Conservation (phyloP, 305 asterid species). For the Vinca major region DNA sequence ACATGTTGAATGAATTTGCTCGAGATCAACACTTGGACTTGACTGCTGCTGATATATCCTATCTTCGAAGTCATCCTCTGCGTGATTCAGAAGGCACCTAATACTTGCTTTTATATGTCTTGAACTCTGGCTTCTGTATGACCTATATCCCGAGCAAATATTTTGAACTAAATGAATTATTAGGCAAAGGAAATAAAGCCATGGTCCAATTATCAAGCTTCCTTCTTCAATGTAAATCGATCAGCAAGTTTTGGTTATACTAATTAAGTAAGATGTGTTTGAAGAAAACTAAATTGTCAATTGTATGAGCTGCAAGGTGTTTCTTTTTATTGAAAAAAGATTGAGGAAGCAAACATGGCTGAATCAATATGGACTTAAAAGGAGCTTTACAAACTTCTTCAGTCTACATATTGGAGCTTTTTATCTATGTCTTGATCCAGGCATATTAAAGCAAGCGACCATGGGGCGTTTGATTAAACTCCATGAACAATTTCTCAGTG, state of each 20-base stretch:
- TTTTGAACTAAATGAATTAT: not conserved
- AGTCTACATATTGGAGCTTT: no score
- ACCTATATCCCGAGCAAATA: not conserved
- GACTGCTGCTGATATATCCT: not conserved
- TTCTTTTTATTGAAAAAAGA: no score
- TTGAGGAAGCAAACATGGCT: no score
- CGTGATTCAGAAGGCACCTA: slow-evolving; percentile 8
- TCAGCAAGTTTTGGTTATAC: not conserved
- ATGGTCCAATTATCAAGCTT: not conserved
- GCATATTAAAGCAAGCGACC: no score
- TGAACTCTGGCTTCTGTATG: not conserved
- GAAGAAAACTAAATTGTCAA: not conserved
- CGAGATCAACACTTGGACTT: slow-evolving; percentile 4
- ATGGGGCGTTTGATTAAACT: no score
- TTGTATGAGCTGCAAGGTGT: not conserved
- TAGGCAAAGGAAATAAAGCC: not conserved
- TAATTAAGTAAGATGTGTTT: not conserved
- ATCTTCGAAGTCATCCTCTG: slow-evolving; percentile 10
- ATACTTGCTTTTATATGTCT: not conserved
- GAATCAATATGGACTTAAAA: no score
- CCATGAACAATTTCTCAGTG: no score
- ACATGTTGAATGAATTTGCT: slow-evolving; percentile 17
- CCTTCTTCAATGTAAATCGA: not conserved
- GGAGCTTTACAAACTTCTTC: no score
- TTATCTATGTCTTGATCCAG: no score